Evolutionary conservation across 352 stramenopile genomes (phyloP), one percentile per base, ranked within the genome.

Genomic region (Plasmopara muralis): DNA sequence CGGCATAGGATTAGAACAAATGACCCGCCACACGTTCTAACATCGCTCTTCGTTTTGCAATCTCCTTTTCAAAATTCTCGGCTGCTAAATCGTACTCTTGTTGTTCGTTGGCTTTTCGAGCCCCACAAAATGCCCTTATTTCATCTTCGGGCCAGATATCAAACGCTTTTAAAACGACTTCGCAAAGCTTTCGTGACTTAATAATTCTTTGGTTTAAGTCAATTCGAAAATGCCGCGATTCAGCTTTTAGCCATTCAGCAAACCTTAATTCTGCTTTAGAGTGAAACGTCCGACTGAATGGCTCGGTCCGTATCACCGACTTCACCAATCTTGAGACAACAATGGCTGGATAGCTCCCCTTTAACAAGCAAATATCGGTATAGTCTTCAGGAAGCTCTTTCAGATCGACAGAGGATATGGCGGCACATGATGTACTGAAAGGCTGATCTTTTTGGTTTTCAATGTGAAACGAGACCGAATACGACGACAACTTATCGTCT

Each of bases 371-470:
- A 25, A 60, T 28, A 40, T 35, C 34, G 2, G 30, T 41, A 9
- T 16, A 63, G 14, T 54, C 38, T 47, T 55, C 50, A 25, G 25
- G 10, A 28, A 53, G 42, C 25, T 42, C 12, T 4, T 57, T 30
- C 57, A 67, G 57, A 66, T 47, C 68, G 45, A 63, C 41, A 55
- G 55, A 81, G 50, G 13, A 64, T 53, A 43, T 50, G 49, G 29
- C 45, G 0, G 58, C 44, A 40, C 65, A 73, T 10, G 54, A 13
- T 5, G 53, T 60, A 25, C 70, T 66, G 46, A 87, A 75, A 5
- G 74, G 47, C n/a, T 59, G 50, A 0, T 80, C 61, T n/a, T 74
- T 66, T 57, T 87, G 69, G 52, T 82, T 62, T 13, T 83, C 61
- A 33, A 71, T 62, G 53, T 60, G 41, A 68, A 83, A 64, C 47